These are phyloP conservation scores for Magnolia kwangsiensis DNA, from an alignment of 164 flowering plant genomes.

Conservation along the genomic window DNA sequence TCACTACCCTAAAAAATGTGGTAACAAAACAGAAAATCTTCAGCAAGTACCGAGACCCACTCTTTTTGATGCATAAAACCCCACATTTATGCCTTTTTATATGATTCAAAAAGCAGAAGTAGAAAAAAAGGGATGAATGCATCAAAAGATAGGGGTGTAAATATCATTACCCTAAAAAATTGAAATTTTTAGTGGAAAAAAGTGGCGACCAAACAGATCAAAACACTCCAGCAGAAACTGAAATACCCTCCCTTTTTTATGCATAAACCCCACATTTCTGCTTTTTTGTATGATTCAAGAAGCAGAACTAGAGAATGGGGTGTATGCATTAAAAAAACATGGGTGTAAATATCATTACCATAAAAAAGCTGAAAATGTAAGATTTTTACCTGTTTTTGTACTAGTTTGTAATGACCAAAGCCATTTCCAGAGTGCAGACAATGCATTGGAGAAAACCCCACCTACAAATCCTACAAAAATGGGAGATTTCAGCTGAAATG, in stretches of 20 bases:
- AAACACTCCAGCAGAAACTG: neutral
- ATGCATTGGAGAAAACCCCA: slow-evolving; percentile 63
- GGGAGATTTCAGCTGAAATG: neutral
- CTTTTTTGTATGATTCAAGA: neutral
- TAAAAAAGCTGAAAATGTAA: neutral
- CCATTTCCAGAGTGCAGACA: slow-evolving; percentile 66
- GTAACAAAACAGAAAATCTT: neutral
- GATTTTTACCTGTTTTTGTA: slow-evolving; percentile 57
- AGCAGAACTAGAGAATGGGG: neutral
- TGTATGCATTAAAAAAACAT: neutral
- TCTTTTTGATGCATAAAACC: neutral
- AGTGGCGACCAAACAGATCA: neutral
- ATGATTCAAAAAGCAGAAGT: neutral
- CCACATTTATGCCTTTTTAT: neutral
- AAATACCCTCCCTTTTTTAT: neutral
- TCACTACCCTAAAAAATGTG: neutral
- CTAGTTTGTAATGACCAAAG: slow-evolving; percentile 64
- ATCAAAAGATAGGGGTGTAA: neutral
- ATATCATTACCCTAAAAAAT: neutral
- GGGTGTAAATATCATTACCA: neutral
- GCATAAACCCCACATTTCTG: neutral
- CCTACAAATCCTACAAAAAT: slow-evolving; percentile 59
- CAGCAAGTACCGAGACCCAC: neutral
- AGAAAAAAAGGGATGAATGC: neutral
- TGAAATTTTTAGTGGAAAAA: neutral